A percentile compares a stretch with the other conserved stretches of the same genome.
phyloP scores from a whole-genome alignment of 345 rosid genomes.

The Raphanus raphanistrum region DNA sequence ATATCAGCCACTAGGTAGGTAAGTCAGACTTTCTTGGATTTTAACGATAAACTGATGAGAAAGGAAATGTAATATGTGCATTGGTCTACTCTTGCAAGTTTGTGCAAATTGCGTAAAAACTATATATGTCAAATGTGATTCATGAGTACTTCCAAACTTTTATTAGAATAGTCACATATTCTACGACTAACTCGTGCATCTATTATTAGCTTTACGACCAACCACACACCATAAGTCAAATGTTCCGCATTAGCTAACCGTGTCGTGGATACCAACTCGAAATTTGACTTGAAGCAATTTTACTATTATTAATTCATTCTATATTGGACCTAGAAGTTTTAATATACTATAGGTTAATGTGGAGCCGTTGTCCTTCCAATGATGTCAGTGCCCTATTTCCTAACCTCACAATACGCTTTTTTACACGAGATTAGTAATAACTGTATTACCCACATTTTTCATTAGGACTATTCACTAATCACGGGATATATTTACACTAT shows the following conservation, averaged over 20 bases:
- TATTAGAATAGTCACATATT: not conserved
- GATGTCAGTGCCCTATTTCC: constrained; percentile 35
- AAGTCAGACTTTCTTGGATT: not conserved
- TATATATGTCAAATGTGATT: not conserved
- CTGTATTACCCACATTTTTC: not conserved
- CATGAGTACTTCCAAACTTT: not conserved
- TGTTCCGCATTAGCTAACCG: constrained; percentile 20
- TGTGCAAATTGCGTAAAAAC: constrained; percentile 7
- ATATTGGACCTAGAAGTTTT: constrained; percentile 14
- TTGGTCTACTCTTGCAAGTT: not conserved
- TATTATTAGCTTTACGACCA: constrained; percentile 5
- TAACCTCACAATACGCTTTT: constrained; percentile 11
- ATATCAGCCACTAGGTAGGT: not conserved
- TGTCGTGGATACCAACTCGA: constrained; percentile 32
- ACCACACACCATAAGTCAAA: constrained; percentile 21
- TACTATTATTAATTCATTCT: not conserved
- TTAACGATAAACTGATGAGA: not conserved
- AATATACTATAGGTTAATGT: constrained; percentile 20
- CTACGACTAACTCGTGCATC: not conserved
- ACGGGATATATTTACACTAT: not conserved
- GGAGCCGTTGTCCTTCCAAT: constrained; percentile 30
- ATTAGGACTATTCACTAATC: not conserved
- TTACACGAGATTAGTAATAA: not conserved
- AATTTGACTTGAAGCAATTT: constrained; percentile 22
- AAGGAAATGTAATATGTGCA: not conserved